These are phyloP conservation scores for Populus deltoides DNA, from an alignment of 345 rosid genomes.

Conservation along the genomic window DNA sequence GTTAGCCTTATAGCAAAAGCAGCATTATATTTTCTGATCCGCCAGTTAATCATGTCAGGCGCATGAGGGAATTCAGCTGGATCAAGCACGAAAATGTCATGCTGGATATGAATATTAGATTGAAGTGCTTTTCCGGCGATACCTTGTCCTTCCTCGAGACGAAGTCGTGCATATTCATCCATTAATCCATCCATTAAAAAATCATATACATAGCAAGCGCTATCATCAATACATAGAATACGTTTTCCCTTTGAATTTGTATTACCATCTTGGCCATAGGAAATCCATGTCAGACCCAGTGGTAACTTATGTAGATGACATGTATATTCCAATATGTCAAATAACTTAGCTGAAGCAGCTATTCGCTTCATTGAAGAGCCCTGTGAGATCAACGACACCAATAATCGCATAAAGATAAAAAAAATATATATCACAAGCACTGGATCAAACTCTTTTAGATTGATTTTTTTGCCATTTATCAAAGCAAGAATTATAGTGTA, in stretches of 20 bases:
- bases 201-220: background rate
- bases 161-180: background rate
- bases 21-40: no score
- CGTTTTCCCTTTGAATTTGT: background rate
- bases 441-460: no score
- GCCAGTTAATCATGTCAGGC: accelerated
- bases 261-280: background rate
- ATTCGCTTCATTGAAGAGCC: background rate
- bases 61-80: background rate
- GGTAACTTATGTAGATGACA: background rate
- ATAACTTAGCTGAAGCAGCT: background rate
- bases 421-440: no score
- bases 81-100: background rate
- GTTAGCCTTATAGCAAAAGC: background rate
- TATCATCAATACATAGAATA: background rate
- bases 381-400: background rate
- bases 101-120: background rate
- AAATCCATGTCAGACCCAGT: background rate
- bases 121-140: background rate
- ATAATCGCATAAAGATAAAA: background rate
- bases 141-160: background rate
- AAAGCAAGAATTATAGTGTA: no score
- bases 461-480: no score
- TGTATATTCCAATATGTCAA: background rate
- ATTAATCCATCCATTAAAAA: background rate